Evolutionary conservation across 768 basidiomycete genomes (phyloP).

Genomic region (Termitomyces sp.): DNA sequence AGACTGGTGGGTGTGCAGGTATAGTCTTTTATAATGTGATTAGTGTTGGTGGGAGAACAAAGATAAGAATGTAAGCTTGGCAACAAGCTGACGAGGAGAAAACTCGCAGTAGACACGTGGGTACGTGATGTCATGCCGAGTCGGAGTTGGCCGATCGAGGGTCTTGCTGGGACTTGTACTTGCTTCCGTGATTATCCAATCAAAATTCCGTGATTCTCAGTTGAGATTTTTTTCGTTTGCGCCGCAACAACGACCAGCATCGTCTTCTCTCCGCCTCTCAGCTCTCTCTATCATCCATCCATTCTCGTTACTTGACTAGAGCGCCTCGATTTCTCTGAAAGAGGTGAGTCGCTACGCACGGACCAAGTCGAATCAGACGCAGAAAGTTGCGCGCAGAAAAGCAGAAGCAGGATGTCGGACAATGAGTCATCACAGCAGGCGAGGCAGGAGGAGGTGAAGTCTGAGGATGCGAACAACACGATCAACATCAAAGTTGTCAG

Average conservation of each 20-base stretch:
- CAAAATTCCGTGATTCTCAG: too few relatives aligned
- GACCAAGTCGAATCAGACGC: background rate
- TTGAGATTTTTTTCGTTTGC: too few relatives aligned
- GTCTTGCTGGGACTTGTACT: too few relatives aligned
- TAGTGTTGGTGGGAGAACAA: background rate
- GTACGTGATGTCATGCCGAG: background rate
- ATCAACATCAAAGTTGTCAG: conserved; percentile 18
- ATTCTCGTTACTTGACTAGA: too few relatives aligned
- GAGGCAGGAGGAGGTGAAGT: conserved; percentile 9
- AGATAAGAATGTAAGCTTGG: background rate
- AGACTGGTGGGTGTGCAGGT: background rate
- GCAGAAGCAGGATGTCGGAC: conserved; percentile 11
- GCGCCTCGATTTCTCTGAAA: too few relatives aligned
- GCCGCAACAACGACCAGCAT: too few relatives aligned
- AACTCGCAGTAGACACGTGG: background rate
- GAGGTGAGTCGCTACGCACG: too few relatives aligned
- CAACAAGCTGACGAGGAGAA: too few relatives aligned
- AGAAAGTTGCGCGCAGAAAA: background rate
- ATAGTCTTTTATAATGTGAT: background rate
- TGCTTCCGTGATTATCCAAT: background rate
- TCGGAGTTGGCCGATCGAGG: background rate
- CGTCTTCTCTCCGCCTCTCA: too few relatives aligned
- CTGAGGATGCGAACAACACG: conserved; percentile 11
- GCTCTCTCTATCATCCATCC: too few relatives aligned
- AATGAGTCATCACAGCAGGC: conserved; percentile 10